Percentiles rank a stretch among this genome's conserved stretches.
phyloP scores from a whole-genome alignment of 768 basidiomycete genomes.

The Dictyophora rubrovolvata region DNA sequence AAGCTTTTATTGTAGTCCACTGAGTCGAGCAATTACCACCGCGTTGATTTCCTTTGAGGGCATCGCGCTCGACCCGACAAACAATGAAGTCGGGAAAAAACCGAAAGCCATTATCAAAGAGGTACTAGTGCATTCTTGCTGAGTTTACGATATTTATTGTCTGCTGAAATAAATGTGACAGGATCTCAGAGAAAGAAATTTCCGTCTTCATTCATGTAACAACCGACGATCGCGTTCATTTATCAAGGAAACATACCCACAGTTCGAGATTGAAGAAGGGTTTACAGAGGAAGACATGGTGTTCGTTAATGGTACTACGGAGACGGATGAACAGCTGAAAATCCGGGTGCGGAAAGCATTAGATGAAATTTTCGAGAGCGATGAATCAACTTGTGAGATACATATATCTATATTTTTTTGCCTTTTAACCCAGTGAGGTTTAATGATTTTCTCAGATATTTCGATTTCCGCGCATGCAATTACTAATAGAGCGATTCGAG shows the following conservation, averaged over 20 bases:
- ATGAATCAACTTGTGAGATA: conserved; percentile 36
- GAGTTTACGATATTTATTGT: neutral
- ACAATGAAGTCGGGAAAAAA: conserved; percentile 1
- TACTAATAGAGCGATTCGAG: conserved; percentile 47
- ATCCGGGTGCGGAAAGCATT: conserved; percentile 40
- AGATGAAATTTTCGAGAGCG: conserved; percentile 43
- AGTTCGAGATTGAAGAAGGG: conserved; percentile 42
- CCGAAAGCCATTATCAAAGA: conserved; percentile 33
- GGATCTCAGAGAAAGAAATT: conserved; percentile 59
- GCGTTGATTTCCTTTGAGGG: conserved; percentile 41
- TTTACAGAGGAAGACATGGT: conserved; percentile 55
- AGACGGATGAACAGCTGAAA: conserved; percentile 37
- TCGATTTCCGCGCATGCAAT: conserved; percentile 60
- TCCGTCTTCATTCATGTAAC: conserved; percentile 59
- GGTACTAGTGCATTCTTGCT: conserved; percentile 24
- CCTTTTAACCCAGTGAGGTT: neutral
- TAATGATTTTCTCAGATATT: conserved; percentile 35
- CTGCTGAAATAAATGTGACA: conserved; percentile 19
- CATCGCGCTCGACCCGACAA: conserved; percentile 15
- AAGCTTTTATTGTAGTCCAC: conserved; percentile 50
- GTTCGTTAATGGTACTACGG: conserved; percentile 47
- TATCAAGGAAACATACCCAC: conserved; percentile 40
- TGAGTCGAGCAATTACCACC: conserved; percentile 52
- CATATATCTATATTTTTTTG: neutral
- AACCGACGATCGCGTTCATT: conserved; percentile 40